Conservation (phyloP, 1,284 basidiomycete species). For the Rhodotorula sp. region DNA sequence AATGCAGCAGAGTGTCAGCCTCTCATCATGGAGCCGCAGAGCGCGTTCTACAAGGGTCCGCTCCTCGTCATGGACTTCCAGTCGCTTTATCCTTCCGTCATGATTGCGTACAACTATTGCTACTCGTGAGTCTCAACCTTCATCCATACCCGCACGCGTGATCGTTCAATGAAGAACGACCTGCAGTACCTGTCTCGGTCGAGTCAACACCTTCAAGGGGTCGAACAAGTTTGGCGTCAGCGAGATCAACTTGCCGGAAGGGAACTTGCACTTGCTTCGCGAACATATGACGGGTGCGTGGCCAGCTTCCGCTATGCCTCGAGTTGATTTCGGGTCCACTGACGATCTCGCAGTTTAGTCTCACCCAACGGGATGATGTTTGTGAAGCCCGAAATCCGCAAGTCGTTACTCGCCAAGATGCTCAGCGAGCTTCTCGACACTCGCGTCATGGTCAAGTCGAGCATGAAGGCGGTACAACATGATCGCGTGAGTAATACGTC, state of each 20-base stretch:
- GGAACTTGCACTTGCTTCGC: conserved; percentile 65
- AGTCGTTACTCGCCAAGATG: conserved; percentile 86
- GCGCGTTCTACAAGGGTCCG: conserved; percentile 88
- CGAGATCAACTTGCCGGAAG: conserved; percentile 68
- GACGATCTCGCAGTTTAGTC: conserved; percentile 55
- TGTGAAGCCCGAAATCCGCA: conserved; percentile 78
- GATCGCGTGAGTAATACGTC: conserved; percentile 58
- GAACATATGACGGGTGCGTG: conserved; percentile 70
- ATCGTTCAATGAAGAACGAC: conserved; percentile 19
- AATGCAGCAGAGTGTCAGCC: conserved; percentile 95
- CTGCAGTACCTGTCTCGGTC: conserved; percentile 85
- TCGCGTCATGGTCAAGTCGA: conserved; percentile 95
- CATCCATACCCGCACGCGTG: too few species aligned
- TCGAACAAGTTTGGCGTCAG: conserved; percentile 78
- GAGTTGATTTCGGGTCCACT: conserved; percentile 9
- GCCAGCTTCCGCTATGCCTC: neutral
- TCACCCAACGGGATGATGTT: conserved; percentile 94
- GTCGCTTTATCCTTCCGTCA: conserved; percentile 90
- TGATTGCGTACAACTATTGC: conserved; percentile 98
- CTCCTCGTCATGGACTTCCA: conserved; percentile 93
- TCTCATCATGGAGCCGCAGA: conserved; percentile 89
- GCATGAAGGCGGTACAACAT: conserved; percentile 75
- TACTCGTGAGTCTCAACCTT: conserved; percentile 53
- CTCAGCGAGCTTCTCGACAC: conserved; percentile 88
- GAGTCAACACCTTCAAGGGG: conserved; percentile 77